phyloP scores from a whole-genome alignment of 225 moss, liverwort and hornwort genomes.

The Antitrichia curtipendula region DNA sequence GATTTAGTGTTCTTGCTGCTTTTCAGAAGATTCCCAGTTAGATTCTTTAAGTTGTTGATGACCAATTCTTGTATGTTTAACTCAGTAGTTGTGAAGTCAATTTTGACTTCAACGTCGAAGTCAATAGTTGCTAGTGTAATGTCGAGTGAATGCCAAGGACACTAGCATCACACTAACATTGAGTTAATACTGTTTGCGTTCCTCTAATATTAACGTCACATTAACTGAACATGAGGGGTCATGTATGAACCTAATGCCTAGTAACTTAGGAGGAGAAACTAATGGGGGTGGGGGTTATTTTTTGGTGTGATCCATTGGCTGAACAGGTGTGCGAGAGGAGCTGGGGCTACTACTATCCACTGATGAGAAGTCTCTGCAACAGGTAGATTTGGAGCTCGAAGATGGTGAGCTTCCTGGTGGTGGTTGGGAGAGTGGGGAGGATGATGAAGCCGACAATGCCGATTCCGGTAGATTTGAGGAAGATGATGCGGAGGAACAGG shows the following conservation, averaged over 20 bases:
- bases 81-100: neutral
- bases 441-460: neutral
- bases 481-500: neutral
- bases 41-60: neutral
- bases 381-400: constrained; percentile 23
- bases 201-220: no score
- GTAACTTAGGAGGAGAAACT: neutral
- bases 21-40: neutral
- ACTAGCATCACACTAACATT: no score
- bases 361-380: neutral
- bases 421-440: constrained; percentile 15
- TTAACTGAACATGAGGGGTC: neutral
- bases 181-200: no score
- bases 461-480: neutral
- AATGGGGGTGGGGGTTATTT: no score
- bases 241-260: neutral
- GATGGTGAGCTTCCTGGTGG: constrained; percentile 38
- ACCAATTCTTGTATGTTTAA: neutral
- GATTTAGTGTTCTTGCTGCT: neutral
- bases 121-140: neutral
- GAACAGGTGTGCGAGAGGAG: constrained; percentile 50
- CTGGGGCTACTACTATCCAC: constrained; percentile 30
- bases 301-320: neutral
- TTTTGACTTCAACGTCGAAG: neutral
- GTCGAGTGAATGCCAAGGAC: neutral